Evolutionary conservation across 345 rosid species (phyloP).

Genomic region (Aegle marmelos): DNA sequence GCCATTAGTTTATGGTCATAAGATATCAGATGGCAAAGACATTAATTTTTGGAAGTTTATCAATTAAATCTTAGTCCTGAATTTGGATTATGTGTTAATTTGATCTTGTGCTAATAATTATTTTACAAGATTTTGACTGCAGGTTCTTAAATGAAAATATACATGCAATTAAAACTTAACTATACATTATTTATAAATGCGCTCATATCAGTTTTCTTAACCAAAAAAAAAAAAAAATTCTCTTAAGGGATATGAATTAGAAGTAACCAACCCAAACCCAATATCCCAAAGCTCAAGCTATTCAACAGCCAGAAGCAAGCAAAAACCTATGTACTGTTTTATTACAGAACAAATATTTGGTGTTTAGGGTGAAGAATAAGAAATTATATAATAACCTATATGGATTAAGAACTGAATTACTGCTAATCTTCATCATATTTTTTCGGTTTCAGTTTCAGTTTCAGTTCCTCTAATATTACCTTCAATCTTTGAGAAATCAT

Average conservation of each 20-base stretch:
- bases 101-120: too few species aligned
- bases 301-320: neutral
- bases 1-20: too few species aligned
- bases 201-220: too few species aligned
- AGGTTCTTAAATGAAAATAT: too few species aligned
- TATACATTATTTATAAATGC: too few species aligned
- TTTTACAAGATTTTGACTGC: too few species aligned
- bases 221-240: neutral
- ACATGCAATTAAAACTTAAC: too few species aligned
- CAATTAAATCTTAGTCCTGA: too few species aligned
- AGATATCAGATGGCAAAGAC: too few species aligned
- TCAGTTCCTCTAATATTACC: constrained; percentile 9
- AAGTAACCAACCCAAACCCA: neutral
- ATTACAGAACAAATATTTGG: constrained; percentile 8
- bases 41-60: too few species aligned
- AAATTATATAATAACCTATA: neutral
- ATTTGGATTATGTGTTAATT: too few species aligned
- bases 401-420: neutral
- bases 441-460: neutral
- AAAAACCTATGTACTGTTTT: neutral
- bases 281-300: neutral
- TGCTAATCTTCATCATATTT: neutral
- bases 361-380: neutral
- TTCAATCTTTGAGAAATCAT: constrained; percentile 29
- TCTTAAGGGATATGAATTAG: neutral